Evolutionary conservation across 495 filamentous ascomycete genomes (phyloP).

Genomic region (Lindgomyces ingoldianus): DNA sequence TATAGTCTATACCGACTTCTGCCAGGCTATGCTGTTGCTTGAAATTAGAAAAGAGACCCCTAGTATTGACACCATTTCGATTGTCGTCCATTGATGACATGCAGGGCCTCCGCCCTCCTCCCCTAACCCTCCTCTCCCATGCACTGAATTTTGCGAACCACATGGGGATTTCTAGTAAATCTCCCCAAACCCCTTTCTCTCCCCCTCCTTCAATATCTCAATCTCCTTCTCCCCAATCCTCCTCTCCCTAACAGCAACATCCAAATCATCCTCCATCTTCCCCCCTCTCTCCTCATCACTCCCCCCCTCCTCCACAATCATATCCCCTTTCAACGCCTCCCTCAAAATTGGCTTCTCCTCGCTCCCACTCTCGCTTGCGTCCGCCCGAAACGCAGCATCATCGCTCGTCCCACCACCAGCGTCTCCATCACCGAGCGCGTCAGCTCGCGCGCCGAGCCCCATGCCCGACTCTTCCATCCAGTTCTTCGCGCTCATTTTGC

Average conservation of each 20-base stretch:
- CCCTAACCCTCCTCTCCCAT: background rate
- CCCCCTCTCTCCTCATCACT: slow-evolving; percentile 12
- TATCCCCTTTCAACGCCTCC: slow-evolving; percentile 34
- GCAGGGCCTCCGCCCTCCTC: background rate
- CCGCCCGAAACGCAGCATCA: slow-evolving; percentile 12
- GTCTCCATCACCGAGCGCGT: slow-evolving; percentile 46
- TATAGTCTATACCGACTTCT: too few relatives aligned
- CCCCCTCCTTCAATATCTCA: slow-evolving; percentile 27
- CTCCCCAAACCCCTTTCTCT: slow-evolving; percentile 32
- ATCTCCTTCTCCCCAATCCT: slow-evolving; percentile 20
- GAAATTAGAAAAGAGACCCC: too few relatives aligned
- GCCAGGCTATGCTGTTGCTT: too few relatives aligned
- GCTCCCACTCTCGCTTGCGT: background rate
- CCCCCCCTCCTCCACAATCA: slow-evolving; percentile 32
- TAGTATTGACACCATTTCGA: too few relatives aligned
- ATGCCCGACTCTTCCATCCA: slow-evolving; percentile 47
- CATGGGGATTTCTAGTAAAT: slow-evolving; percentile 16
- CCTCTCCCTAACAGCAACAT: too few relatives aligned
- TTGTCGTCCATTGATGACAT: background rate
- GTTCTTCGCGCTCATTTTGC: slow-evolving; percentile 38
- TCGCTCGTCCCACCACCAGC: slow-evolving; percentile 29
- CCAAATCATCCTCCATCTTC: background rate
- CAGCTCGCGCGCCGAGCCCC: slow-evolving; percentile 43
- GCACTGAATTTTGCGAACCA: background rate
- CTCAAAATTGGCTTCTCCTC: slow-evolving; percentile 28